Base-by-base conservation (phyloP, 768 basidiomycete genomes). In the Sporobolomyces pararoseus region DNA sequence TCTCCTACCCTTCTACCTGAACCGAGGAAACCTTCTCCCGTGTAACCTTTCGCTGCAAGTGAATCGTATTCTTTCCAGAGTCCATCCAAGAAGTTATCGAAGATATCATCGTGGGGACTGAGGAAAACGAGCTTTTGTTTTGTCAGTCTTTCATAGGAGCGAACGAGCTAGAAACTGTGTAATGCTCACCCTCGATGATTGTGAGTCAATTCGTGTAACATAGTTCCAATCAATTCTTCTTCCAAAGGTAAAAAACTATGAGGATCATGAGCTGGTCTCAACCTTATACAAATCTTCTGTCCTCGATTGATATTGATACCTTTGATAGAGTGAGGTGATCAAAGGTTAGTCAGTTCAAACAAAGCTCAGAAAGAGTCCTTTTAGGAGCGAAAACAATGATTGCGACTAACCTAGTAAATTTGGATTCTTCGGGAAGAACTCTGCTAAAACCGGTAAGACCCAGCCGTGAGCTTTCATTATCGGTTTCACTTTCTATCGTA, bases 401-500 rank as follows among this genome's bases (percentile, higher is more conserved):
- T 21, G 7, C 4, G 13, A 76, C 87, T 72, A 72, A 89, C 91
- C 91, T 35, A 91, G 80, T 25, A 95, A 81, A 77, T 83, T 86
- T 0, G 86, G 84, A 60, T 84, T 85, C 14, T 86, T 85, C 7
- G 91, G 91, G 75, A 89, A 91, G 83, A 94, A 92, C 79, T 95
- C 90, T n/a, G 78, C 75, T 9, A 81, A 68, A 2, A 69, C 68
- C 0, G 81, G 80, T 0, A 82, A 77, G 32, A 84, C 82, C 93
- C 93, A 97, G 7, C 80, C 80, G 74, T 88, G 88, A 73, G 87
- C 90, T 66, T 87, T 83, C 93, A 96, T 96, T 73, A 97, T 91
- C 10, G 94, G 94, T 79, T 93, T 94, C 58, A 95, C 91, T 57
- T 90, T 83, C 65, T 75, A 58, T 23, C 6, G 10, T 12, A 12